Base-by-base conservation (phyloP, 2,329 filamentous ascomycete genomes). In the Teratosphaeria nubilosa region DNA sequence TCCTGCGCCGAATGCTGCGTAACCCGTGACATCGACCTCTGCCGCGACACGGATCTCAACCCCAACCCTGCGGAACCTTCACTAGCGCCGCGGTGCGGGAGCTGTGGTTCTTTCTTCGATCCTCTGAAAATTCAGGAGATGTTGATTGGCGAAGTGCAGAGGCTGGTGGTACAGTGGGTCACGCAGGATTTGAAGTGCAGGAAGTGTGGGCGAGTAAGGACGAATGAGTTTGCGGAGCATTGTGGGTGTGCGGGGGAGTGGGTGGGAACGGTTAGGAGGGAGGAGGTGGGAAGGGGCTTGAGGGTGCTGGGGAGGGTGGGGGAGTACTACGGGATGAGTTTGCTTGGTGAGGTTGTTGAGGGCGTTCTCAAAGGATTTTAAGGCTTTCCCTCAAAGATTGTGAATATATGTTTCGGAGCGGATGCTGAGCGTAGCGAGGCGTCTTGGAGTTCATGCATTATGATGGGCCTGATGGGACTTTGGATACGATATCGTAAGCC, bases 191-290 rank as follows among this genome's bases (percentile, higher is more conserved):
- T 97, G 59, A 90, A 90, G 74, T 99, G 94, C 71, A 83, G 81
- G 32, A 90, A 90, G 65, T 86, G 83, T 66, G 73, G 72, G 50
- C 67, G 75, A 3, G 74, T 96, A 45, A 79, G 90, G 69, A 80
- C 89, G 48, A 97, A 96, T 71, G 92, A 96, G 68, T 95, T 97
- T 67, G 91, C 94, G 85, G 92, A 96, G 72, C 91, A 97, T 73
- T 99, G 95, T 74, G 87, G 86, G 11, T 99, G 94, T 77, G 90
- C 89, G 61, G 94, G 94, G 3, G 82, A 82, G 59, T 99, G 94
- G 94, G 81, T 80, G 20, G 84, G 84, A 63, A 89, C 85, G 22
- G 79, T 91, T 60, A 82, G 86, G 64, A 79, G 81, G 63, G 83
- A 81, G 31, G 87, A 88, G 30, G 76, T 92, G 27, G 74, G 82